phyloP scores from a whole-genome alignment of 768 basidiomycete genomes.

The Lactifluus hygrophoroides region DNA sequence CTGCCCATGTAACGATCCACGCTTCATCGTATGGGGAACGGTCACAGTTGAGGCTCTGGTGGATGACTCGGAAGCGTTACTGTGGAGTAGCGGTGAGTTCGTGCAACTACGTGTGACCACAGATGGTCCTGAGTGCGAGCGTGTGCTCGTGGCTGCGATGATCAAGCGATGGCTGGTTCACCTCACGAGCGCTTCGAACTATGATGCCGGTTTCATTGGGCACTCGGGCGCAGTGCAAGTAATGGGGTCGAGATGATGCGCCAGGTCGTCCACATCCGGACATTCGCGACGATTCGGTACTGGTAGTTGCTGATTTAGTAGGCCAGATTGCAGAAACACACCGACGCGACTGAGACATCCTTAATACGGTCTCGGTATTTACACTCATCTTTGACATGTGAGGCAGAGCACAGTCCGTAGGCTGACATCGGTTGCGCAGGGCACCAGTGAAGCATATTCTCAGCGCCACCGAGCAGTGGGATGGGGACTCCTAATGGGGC shows the following conservation, averaged over 20 bases:
- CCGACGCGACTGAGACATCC: slow-evolving; percentile 49
- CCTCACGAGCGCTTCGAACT: slow-evolving; percentile 76
- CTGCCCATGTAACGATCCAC: slow-evolving; percentile 75
- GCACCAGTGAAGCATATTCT: slow-evolving; percentile 60
- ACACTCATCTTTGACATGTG: not conserved
- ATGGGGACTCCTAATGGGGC: slow-evolving; percentile 2
- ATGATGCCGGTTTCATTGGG: slow-evolving; percentile 89
- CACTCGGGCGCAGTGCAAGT: slow-evolving; percentile 44
- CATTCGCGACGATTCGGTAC: slow-evolving; percentile 82
- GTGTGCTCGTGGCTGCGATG: slow-evolving; percentile 75
- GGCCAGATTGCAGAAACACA: slow-evolving; percentile 55
- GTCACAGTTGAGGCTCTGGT: slow-evolving; percentile 27
- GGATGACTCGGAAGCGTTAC: slow-evolving; percentile 20
- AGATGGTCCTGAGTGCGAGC: slow-evolving; percentile 32
- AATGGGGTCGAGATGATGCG: slow-evolving; percentile 60
- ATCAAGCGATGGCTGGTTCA: slow-evolving; percentile 93
- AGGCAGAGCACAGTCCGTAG: slow-evolving; percentile 77
- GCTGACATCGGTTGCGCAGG: slow-evolving; percentile 74
- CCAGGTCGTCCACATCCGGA: slow-evolving; percentile 76
- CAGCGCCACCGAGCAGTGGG: slow-evolving; percentile 14
- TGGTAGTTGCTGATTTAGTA: slow-evolving; percentile 87
- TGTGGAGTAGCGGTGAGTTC: slow-evolving; percentile 16
- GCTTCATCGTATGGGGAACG: slow-evolving; percentile 89
- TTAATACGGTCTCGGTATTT: not conserved
- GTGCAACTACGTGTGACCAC: slow-evolving; percentile 3